Base-by-base conservation (phyloP, 192 early-diverging fungal genomes). In the Umbelopsis ramanniana region DNA sequence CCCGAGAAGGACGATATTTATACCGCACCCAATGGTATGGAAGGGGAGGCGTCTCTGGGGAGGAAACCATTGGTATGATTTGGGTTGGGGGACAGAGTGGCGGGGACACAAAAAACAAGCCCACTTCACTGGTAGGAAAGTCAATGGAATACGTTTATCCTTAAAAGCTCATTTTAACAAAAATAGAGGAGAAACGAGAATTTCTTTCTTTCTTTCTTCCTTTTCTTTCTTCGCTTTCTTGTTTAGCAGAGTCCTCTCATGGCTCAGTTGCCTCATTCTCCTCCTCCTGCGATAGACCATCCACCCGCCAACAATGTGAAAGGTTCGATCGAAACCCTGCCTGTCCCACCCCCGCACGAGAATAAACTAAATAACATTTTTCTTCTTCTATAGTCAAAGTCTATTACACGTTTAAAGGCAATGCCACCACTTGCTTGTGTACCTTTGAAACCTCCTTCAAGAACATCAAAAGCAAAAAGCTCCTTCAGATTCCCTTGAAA, bases 391-490 rank as follows among this genome's bases (percentile, higher is more conserved):
- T 67, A 72, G 71, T 72, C 12, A 72, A 72, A 66, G 46, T 72
- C 15, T 72, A 43, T 72, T 72, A 72, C 37, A 48, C 57, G 6
- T 72, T 72, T 23, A 72, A 72, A 38, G 71, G 48, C 17, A 45
- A 45, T 15, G 45, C 57, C 12, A 50, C 71, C 60, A 72, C 55
- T 38, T 72, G 71, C 60, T 46, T 72, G 19, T 72, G 71, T 21
- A 48, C 71, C 22, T 72, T 72, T 52, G 71, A 72, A 46, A 72
- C 47, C 0, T 3, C 5, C 11, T 11, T 72, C 22, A 26, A 66
- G 3, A 40, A 66, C 19, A 17, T 50, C 22, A 50, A 45, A 33
- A 45, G 46, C 15, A 21, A 45, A 50, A 57, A 66, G n/a, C 50
- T 55, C 57, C 17, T 52, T 2, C 22, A 22, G 1, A 38, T 72